Evolutionary conservation across 768 basidiomycete species (phyloP), one percentile per base, ranked within the genome.

Genomic region (Suillus occidentalis): DNA sequence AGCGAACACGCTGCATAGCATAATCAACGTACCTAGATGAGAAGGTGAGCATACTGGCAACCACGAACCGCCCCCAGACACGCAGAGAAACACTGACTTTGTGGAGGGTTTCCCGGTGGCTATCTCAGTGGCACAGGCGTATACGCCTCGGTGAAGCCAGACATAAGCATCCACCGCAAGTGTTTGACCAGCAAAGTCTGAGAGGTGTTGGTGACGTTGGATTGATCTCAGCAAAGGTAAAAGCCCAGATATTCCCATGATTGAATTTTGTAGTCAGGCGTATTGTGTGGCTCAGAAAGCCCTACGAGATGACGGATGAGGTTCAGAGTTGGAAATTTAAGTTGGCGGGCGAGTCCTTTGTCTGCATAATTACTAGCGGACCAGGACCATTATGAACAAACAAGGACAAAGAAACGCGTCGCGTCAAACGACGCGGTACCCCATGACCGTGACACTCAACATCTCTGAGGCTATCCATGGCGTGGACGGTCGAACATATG

Each of bases 101-200:
- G 85, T 87, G 0, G 96, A 97, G 63, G 76, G 79, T 75, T 87
- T 90, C 18, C 95, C 95, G 0, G 88, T 92, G 13, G 94, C 95
- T 52, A 99, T 77, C 66, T 98, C 95, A 13, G 91, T 86, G 55
- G 97, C 91, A 78, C 97, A 99, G 1, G 91, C 83, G 74, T 92
- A 95, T 8, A 92, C 87, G 9, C 95, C 97, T 70, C 89, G 86
- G 72, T 95, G 94, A 45, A 96, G 80, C 94, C 94, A 95, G 63
- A 95, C 95, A 75, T 99, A 99, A 49, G 89, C 96, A 79, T 99
- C 97, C 47, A 99, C 89, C 1, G 93, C 97, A 42, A 99, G 78
- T 2, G 89, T 93, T 73, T 95, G 87, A 16, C 93, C 95, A 55
- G 85, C 77, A 72, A 90, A 94, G 63, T 95, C 92, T 4, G 88